Base-by-base conservation (phyloP, 495 filamentous ascomycete species). In the Neurospora intermedia region DNA sequence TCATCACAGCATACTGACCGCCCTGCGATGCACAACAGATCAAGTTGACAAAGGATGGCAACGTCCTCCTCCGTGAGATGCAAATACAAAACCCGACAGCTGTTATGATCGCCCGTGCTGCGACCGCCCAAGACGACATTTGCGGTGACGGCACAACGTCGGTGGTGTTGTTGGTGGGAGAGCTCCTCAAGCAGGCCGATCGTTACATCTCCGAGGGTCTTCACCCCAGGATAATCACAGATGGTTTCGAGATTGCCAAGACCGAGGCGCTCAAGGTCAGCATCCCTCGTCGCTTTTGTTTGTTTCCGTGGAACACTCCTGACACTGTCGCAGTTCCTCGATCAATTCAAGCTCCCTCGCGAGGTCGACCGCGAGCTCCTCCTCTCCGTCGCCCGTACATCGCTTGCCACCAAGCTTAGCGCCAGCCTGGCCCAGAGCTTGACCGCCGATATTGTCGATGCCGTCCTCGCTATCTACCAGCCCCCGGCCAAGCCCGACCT, bases 21-120 rank as follows among this genome's bases (percentile, higher is more conserved):
- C 54, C 54, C 6, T 66, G 54, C 27, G 73, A 69, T 40, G 43
- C 9, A 18, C 35, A 70, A 81, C 76, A 97, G 92, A 99, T 99
- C 86, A 99, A 98, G 83, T 86, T 99, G 78, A 99, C 96, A 70
- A 99, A 99, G 84, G 96, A 99, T 87, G 96, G 96, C 79, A 97
- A 96, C 80, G 96, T 98, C 69, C 85, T 99, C 71, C 81, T 99
- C 76, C 88, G 93, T 77, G 96, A 99, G 82, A 99, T 99, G 96
- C 93, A 95, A 85, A 88, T 96, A 81, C 92, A 94, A 84, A 94
- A 95, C 80, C 92, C 92, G 42, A 95, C 92, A 48, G 94, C 94
- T 72, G 94, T 99, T 75, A 98, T 99, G 94, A 99, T 99, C 82
- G 96, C 96, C 73, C 88, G 96, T 81, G 96, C 96, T 75, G 96